Evolutionary conservation across 2,329 filamentous ascomycete genomes (phyloP).

Genomic region (Monosporascus sp.): DNA sequence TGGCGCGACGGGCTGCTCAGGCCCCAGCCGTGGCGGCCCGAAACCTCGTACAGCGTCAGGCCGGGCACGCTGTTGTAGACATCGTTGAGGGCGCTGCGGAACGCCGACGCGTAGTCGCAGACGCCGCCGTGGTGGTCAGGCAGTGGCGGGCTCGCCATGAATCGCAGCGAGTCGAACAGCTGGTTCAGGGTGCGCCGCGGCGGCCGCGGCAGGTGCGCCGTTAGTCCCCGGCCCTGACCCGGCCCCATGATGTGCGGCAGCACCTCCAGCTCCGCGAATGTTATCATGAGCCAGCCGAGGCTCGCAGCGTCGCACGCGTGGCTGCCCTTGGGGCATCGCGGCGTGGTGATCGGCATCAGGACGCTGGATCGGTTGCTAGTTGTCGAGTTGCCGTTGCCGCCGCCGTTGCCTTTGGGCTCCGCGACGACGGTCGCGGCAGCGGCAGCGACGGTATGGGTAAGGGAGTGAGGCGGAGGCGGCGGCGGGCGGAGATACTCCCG

Average conservation of each 20-base stretch:
- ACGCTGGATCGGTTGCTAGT: constrained; percentile 9
- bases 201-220: constrained; percentile 16
- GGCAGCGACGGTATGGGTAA: constrained; percentile 1
- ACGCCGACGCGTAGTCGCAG: constrained; percentile 44
- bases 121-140: constrained; percentile 31
- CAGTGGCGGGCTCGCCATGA: constrained; percentile 38
- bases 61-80: constrained; percentile 46
- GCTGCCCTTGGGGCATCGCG: constrained; percentile 44
- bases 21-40: constrained; percentile 44
- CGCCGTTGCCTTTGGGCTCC: background rate
- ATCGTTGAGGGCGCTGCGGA: constrained; percentile 42
- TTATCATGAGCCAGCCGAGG: constrained; percentile 49
- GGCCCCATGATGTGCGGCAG: constrained; percentile 34
- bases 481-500: constrained; percentile 37
- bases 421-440: background rate
- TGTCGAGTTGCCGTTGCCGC: constrained; percentile 3
- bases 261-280: constrained; percentile 41
- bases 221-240: constrained; percentile 11
- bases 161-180: constrained; percentile 37
- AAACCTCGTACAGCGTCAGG: constrained; percentile 43
- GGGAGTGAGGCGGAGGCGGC: background rate
- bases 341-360: constrained; percentile 30
- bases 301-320: constrained; percentile 47
- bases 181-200: constrained; percentile 37
- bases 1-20: constrained; percentile 31